A percentile compares a stretch with the other conserved stretches of the same genome.
Evolutionary conservation across 306 rosid species (phyloP).

Genomic region (Vigna mungo): DNA sequence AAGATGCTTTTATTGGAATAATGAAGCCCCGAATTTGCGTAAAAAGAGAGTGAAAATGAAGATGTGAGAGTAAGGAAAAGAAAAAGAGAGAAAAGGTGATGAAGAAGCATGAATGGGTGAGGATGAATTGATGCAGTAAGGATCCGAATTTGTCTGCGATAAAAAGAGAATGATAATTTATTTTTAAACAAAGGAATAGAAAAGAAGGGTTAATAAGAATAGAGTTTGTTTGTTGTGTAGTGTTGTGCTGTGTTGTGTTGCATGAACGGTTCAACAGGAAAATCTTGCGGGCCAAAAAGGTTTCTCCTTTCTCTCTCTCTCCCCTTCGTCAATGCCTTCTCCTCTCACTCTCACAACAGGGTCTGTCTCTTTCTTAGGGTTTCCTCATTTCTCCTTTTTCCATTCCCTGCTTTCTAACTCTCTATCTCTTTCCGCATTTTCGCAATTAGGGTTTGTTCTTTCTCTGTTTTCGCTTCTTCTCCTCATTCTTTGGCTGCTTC

Average conservation of each 20-base stretch:
- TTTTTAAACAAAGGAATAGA: not conserved
- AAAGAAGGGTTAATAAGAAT: not conserved
- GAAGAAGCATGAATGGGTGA: not conserved
- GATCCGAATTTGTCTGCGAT: slow-evolving; percentile 48
- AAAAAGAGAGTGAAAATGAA: not conserved
- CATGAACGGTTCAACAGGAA: slow-evolving; percentile 93
- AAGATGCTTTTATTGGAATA: not conserved
- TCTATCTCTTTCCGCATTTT: slow-evolving; percentile 42
- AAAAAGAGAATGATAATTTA: not conserved
- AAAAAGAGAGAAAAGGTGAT: not conserved
- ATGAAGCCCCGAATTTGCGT: not conserved
- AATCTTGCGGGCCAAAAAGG: slow-evolving; percentile 71
- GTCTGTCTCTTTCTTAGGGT: slow-evolving; percentile 46
- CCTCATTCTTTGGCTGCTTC: not conserved
- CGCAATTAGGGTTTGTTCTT: slow-evolving; percentile 56
- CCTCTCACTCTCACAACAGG: slow-evolving; percentile 3
- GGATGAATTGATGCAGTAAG: slow-evolving; percentile 21
- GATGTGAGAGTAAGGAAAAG: not conserved
- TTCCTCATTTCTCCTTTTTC: slow-evolving; percentile 37
- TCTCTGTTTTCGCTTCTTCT: not conserved
- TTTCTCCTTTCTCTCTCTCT: slow-evolving; percentile 28
- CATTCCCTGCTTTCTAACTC: not conserved
- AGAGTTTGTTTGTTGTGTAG: slow-evolving; percentile 33
- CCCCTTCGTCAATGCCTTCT: slow-evolving; percentile 41
- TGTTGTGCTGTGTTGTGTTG: slow-evolving; percentile 38